phyloP scores from a whole-genome alignment of 139 green algal species.

The Bryopsis sp. region DNA sequence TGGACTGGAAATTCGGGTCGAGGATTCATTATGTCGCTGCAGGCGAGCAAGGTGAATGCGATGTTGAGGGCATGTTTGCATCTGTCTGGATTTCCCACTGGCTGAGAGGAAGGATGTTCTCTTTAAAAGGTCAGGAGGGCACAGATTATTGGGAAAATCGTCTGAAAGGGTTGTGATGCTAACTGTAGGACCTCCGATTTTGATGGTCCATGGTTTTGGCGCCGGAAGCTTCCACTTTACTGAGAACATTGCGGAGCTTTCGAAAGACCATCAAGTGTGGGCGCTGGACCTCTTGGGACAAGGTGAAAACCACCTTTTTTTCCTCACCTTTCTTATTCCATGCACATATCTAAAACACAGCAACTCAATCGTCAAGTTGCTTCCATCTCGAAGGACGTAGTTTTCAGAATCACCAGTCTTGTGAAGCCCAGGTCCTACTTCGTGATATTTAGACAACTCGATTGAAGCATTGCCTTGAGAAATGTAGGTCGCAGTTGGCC shows the following conservation, averaged over 20 bases:
- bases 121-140: background rate
- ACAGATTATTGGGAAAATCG: background rate
- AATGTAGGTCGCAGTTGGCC: background rate
- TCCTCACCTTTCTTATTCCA: too few species aligned
- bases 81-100: background rate
- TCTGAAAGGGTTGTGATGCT: background rate
- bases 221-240: conserved; percentile 26
- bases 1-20: background rate
- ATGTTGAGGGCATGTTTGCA: background rate
- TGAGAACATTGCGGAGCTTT: conserved; percentile 20
- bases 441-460: background rate
- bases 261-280: conserved; percentile 20
- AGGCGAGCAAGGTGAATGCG: background rate
- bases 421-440: too few species aligned
- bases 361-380: background rate
- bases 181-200: conserved; percentile 15
- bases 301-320: conserved; percentile 5
- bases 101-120: background rate
- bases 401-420: conserved; percentile 17
- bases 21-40: background rate
- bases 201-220: conserved; percentile 33
- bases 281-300: conserved; percentile 32
- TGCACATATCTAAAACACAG: background rate
- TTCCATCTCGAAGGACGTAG: conserved; percentile 5
- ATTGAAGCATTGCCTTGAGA: background rate